A percentile compares a stretch with the other conserved stretches of the same genome.
Evolutionary conservation across 495 filamentous ascomycete species (phyloP).

Genomic region (Penicillium coprophilum): DNA sequence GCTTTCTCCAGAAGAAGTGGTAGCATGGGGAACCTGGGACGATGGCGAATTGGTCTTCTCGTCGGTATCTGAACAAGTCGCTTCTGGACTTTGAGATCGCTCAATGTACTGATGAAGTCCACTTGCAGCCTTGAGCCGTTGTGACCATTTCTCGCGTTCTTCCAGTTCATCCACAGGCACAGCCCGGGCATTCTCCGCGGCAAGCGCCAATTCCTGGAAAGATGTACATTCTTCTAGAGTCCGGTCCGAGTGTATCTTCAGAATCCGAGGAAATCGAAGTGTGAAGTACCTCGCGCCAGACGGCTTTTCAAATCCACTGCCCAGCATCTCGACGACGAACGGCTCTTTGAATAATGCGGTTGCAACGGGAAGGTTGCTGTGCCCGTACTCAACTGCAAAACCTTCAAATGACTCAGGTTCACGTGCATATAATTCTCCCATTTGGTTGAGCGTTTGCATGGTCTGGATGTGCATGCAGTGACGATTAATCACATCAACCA

Average conservation of each 20-base stretch:
- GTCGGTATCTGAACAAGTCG: constrained; percentile 20
- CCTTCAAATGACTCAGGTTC: constrained; percentile 23
- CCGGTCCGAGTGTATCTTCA: constrained; percentile 61
- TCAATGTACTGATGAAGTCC: constrained; percentile 29
- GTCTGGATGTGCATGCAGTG: constrained; percentile 52
- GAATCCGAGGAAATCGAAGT: constrained; percentile 63
- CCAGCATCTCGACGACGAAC: constrained; percentile 64
- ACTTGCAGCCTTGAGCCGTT: constrained; percentile 51
- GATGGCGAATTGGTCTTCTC: constrained; percentile 5
- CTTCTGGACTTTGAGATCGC: constrained; percentile 27
- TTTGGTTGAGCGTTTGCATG: constrained; percentile 51
- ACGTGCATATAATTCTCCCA: constrained; percentile 44
- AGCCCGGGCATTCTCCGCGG: constrained; percentile 50
- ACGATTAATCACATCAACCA: constrained; percentile 58
- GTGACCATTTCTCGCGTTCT: constrained; percentile 55
- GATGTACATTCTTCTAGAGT: constrained; percentile 54
- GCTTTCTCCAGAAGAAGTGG: constrained; percentile 2
- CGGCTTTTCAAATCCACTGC: constrained; percentile 63
- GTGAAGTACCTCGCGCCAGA: constrained; percentile 55
- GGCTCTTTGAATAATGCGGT: constrained; percentile 57
- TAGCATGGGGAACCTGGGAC: neutral
- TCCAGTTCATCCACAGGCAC: constrained; percentile 42
- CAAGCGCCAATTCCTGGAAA: constrained; percentile 54
- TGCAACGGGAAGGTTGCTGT: constrained; percentile 31
- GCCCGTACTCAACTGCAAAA: constrained; percentile 39